Evolutionary conservation across 1,139 yeast genomes (phyloP), one percentile per base, ranked within the genome.

Genomic region (Yueomyces sp.): DNA sequence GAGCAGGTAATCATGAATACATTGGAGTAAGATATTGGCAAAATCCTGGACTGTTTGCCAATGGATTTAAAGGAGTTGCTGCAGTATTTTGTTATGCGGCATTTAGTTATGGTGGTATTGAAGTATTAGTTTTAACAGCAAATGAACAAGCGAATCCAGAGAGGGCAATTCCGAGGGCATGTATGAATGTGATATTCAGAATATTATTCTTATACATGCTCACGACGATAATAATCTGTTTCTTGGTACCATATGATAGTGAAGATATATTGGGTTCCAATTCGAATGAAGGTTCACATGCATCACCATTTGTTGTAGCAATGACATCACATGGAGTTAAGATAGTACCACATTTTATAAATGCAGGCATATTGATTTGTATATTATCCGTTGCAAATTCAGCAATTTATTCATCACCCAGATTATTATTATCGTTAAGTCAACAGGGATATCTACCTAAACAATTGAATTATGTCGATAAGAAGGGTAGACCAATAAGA

Each of bases 41-140:
- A 45, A 53, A 68, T 37, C 80, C 81, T 1, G 79, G 79, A 42
- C 69, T 80, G 3, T 74, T 76, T 50, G 73, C 80, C 27, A 62
- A 74, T 46, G 85, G 48, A 3, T 82, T 73, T 67, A 83, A 84
- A 60, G 95, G 95, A 50, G 77, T 85, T 25, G 76, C 85, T 54
- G 68, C 82, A 4, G 83, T 79, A 27, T 82, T 86, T 54, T 83
- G 84, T 42, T 74, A 81, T 31, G 87, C 94, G 5, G 86, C 94
- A 5, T 85, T 83, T 60, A 76, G 94, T 5, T 80, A 82, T 54
- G 85, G 86, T 39, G 93, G 93, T 48, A 75, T 83, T 40, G 93
- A 83, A 63, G 68, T 81, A 51, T 78, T 81, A 47, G 93, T 91
- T 40, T 68, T 86, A 50, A 87, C 93, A 28, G 89, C 94, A 36